Evolutionary conservation across 495 filamentous ascomycete species (phyloP).

Genomic region (Penicillium lividum): DNA sequence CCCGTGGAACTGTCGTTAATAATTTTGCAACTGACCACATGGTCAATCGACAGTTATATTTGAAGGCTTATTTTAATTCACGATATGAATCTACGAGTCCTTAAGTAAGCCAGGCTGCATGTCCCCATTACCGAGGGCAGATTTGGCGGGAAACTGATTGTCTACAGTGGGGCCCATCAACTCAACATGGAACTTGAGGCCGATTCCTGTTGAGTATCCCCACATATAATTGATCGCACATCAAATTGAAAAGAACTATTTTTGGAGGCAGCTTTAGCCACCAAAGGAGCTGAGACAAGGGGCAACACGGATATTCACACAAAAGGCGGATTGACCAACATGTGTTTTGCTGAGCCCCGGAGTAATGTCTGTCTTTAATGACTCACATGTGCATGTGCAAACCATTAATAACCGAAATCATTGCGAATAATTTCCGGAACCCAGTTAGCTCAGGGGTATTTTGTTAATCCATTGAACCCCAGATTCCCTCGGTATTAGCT

Average conservation of each 20-base stretch:
- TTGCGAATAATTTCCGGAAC: too few relatives aligned
- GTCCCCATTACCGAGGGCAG: background rate
- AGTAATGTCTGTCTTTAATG: too few relatives aligned
- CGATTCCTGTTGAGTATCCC: background rate
- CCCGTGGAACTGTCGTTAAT: background rate
- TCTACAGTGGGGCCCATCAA: slow-evolving; percentile 1
- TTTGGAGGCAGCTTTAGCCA: too few relatives aligned
- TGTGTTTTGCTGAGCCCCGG: too few relatives aligned
- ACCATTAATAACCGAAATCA: too few relatives aligned
- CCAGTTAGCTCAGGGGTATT: too few relatives aligned
- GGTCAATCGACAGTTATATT: background rate
- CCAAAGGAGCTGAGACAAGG: too few relatives aligned
- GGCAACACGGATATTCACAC: too few relatives aligned
- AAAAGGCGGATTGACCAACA: too few relatives aligned
- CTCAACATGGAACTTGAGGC: background rate
- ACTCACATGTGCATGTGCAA: too few relatives aligned
- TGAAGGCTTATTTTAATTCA: background rate
- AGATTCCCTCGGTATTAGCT: background rate
- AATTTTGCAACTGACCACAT: background rate
- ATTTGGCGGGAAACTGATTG: background rate
- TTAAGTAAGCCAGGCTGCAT: background rate
- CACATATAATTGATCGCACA: background rate
- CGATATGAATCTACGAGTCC: background rate
- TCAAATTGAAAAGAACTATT: background rate
- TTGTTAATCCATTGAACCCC: background rate